Evolutionary conservation across 139 green algal genomes (phyloP).

Genomic region (Limnomonas spitsbergensis): DNA sequence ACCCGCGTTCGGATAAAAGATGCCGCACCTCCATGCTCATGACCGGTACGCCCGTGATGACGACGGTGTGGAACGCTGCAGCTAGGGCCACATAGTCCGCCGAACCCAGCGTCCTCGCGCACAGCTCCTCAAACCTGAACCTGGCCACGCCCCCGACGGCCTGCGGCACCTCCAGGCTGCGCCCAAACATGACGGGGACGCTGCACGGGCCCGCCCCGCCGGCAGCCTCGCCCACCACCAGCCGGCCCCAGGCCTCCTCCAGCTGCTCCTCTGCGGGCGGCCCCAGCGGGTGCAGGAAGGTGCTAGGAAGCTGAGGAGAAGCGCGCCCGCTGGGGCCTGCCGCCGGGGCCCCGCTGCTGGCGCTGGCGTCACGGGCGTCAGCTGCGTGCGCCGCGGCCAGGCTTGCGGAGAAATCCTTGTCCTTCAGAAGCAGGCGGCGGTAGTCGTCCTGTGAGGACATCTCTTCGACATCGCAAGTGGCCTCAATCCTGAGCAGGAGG

Average conservation of each 20-base stretch:
- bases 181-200: conserved; percentile 73
- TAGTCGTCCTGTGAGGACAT: conserved; percentile 44
- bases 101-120: conserved; percentile 49
- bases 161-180: conserved; percentile 46
- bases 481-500: conserved; percentile 9
- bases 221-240: neutral
- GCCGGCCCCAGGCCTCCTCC: conserved; percentile 15
- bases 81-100: conserved; percentile 83
- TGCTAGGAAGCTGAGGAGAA: neutral
- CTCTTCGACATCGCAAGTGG: conserved; percentile 37
- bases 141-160: conserved; percentile 46
- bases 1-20: too few species aligned
- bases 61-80: conserved; percentile 68
- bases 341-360: conserved; percentile 15
- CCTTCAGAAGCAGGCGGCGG: conserved; percentile 30
- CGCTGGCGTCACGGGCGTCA: too few species aligned
- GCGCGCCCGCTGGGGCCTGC: neutral
- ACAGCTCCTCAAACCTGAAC: conserved; percentile 64
- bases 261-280: conserved; percentile 10
- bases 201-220: neutral
- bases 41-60: conserved; percentile 65
- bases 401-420: neutral
- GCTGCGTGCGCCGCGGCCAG: neutral
- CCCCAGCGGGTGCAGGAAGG: conserved; percentile 15
- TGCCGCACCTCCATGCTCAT: conserved; percentile 70